phyloP scores from a whole-genome alignment of 2,329 filamentous ascomycete species.

The Aspergillus pseudotamarii region DNA sequence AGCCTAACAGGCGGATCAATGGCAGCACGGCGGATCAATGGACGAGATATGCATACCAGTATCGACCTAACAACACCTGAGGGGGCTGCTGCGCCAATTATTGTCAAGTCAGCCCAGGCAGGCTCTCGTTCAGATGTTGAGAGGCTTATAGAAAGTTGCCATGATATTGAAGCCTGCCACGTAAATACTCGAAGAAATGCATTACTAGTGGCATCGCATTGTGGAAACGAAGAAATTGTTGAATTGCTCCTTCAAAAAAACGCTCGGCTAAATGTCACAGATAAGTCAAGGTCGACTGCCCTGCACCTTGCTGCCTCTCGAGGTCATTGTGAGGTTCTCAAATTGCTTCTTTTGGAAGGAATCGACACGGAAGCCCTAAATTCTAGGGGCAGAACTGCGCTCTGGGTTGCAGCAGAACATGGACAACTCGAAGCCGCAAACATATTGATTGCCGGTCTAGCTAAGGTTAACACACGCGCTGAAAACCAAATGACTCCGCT shows the following conservation, averaged over 20 bases:
- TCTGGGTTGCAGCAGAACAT: slow-evolving; percentile 39
- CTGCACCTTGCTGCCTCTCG: slow-evolving; percentile 38
- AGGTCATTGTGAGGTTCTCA: slow-evolving; percentile 33
- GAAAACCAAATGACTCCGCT: slow-evolving; percentile 37
- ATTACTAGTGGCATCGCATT: slow-evolving; percentile 43
- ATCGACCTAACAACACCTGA: slow-evolving; percentile 38
- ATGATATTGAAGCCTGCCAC: slow-evolving; percentile 36
- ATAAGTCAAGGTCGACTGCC: slow-evolving; percentile 34
- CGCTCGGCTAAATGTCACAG: slow-evolving; percentile 33
- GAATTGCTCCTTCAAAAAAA: slow-evolving; percentile 35
- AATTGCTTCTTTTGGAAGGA: slow-evolving; percentile 30
- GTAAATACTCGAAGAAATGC: slow-evolving; percentile 37
- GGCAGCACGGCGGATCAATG: slow-evolving; percentile 12
- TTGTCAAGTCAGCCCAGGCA: slow-evolving; percentile 41
- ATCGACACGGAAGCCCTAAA: slow-evolving; percentile 35
- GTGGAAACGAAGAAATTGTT: slow-evolving; percentile 40
- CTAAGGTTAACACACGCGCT: slow-evolving; percentile 40
- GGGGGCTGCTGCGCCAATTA: slow-evolving; percentile 32
- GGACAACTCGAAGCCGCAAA: slow-evolving; percentile 37
- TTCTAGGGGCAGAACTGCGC: slow-evolving; percentile 35
- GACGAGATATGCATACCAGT: slow-evolving; percentile 35
- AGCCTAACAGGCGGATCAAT: slow-evolving; percentile 10
- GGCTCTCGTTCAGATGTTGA: slow-evolving; percentile 39
- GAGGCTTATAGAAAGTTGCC: slow-evolving; percentile 33
- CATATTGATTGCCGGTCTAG: slow-evolving; percentile 34